Evolutionary conservation across 352 stramenopile genomes (phyloP).

Genomic region (Globisporangium irregulare): DNA sequence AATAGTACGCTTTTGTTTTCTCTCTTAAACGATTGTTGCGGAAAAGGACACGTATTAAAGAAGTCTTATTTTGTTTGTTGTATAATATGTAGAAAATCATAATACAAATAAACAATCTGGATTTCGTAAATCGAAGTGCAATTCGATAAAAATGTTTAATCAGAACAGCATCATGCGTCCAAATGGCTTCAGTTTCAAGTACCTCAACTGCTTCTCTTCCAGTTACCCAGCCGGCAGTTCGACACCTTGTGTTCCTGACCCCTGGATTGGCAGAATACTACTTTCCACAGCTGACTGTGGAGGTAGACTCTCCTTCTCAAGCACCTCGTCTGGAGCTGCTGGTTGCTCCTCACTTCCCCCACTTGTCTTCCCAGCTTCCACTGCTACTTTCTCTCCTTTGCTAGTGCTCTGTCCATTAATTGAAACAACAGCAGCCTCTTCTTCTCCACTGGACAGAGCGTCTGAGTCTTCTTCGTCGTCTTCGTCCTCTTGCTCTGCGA

Average conservation of each 20-base stretch:
- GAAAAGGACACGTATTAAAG: no score
- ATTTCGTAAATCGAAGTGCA: neutral
- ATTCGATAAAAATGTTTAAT: neutral
- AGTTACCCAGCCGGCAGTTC: neutral
- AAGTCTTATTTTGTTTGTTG: no score
- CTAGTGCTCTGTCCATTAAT: neutral
- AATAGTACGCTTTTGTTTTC: neutral
- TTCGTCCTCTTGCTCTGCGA: neutral
- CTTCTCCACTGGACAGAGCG: neutral
- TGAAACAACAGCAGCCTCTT: neutral
- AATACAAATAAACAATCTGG: neutral
- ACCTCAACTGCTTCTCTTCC: neutral
- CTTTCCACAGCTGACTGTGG: neutral
- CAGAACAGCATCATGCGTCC: neutral
- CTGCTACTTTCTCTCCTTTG: neutral
- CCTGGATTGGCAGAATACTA: neutral
- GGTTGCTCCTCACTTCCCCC: neutral
- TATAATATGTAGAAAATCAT: neutral
- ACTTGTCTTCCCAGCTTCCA: neutral
- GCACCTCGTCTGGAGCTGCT: neutral
- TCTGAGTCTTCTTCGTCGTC: neutral
- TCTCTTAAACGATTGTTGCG: neutral
- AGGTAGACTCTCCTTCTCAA: neutral
- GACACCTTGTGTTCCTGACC: neutral
- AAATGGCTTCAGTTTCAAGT: neutral